Evolutionary conservation across 495 filamentous ascomycete species (phyloP), one percentile per base, ranked within the genome.

Genomic region (Hypoxylon trugodes): DNA sequence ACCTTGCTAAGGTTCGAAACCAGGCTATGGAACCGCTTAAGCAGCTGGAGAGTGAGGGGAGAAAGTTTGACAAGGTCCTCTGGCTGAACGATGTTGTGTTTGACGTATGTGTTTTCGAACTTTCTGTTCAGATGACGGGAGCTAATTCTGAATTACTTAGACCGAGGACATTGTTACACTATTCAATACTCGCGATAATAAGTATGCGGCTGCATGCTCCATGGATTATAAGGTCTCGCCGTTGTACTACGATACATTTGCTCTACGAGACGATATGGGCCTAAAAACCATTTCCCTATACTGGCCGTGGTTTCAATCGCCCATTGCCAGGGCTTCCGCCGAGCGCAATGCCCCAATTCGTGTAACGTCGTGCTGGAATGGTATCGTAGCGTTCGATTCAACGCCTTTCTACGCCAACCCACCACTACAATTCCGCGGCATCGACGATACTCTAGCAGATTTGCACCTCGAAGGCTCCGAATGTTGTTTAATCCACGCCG

Each of bases 351-450:
- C 74, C 2, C 86, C 90, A 0, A 81, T 93, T 5, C 88, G 86
- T 1, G 91, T 96, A 0, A 75, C 72, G 24, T 90, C 87, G 53
- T 96, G 92, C 73, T 96, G 92, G 92, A 95, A 95, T 49, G 90
- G 91, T 37, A 88, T 94, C 74, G 80, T 87, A 61, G 72, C 62
- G 13, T 63, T 74, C 35, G 48, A 70, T 16, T 61, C 55, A 19
- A 68, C 73, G 2, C 86, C 89, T 2, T 91, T 92, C 75, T 82
- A 83, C 57, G 62, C 72, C 10, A 59, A 73, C 3, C 51, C 69
- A 2, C 80, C 82, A 30, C 78, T 88, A 6, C 73, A 75, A 25
- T 96, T 94, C 71, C 87, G 91, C 32, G 90, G 87, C 21, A 83
- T 93, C 43, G 69, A 84, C 0, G 91, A 94, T 60, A 81, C 73